Evolutionary conservation across 73 alveolate genomes (phyloP).

Genomic region (Breviolum minutum): DNA sequence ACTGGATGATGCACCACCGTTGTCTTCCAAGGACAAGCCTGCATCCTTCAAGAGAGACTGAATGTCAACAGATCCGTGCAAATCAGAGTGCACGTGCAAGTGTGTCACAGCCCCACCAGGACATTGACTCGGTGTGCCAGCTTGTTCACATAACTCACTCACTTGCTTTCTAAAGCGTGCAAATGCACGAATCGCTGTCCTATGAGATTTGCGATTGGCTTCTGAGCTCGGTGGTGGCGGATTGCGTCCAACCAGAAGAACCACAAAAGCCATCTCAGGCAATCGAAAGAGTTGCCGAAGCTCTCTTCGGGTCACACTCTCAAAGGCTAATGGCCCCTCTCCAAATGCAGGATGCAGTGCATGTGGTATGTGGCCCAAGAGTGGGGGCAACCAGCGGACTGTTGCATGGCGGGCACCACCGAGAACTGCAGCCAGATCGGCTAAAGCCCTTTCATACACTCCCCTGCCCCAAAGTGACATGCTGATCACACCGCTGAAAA

Average conservation of each 20-base stretch:
- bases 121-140: not conserved
- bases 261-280: slow-evolving; percentile 58
- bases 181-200: slow-evolving; percentile 73
- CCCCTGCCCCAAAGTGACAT: slow-evolving; percentile 94
- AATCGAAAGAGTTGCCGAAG: slow-evolving; percentile 5
- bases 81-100: slow-evolving; percentile 63
- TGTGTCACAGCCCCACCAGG: not conserved
- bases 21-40: slow-evolving; percentile 17
- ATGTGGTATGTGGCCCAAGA: slow-evolving; percentile 69
- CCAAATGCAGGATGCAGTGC: slow-evolving; percentile 75
- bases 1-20: slow-evolving; percentile 44
- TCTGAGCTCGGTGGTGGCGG: slow-evolving; percentile 84
- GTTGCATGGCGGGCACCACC: not conserved
- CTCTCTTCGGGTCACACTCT: not conserved
- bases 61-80: slow-evolving; percentile 71
- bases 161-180: slow-evolving; percentile 17
- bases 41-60: slow-evolving; percentile 47
- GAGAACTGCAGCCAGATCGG: not conserved
- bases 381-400: slow-evolving; percentile 24
- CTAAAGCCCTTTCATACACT: slow-evolving; percentile 69
- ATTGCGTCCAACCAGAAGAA: slow-evolving; percentile 72
- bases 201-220: slow-evolving; percentile 76
- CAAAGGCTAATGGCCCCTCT: slow-evolving; percentile 87
- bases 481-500: slow-evolving; percentile 54
- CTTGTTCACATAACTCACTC: not conserved